Conservation (phyloP, 2,329 filamentous ascomycete genomes). For the Aspergillus japonicus region DNA sequence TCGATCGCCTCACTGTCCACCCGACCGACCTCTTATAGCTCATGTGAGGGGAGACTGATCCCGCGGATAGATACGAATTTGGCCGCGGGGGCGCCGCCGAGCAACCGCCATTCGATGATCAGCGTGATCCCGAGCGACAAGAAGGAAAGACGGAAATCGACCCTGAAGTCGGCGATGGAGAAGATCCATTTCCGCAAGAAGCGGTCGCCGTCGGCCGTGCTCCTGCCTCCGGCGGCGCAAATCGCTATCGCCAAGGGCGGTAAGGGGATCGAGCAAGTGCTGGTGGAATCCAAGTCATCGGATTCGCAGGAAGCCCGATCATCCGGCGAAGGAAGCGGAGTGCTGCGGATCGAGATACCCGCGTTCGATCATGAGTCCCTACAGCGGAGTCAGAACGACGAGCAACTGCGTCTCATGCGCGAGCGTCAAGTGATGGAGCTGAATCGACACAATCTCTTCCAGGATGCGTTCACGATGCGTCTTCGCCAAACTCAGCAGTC, state of each 20-base stretch:
- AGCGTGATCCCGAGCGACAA: conserved; percentile 30
- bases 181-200: conserved; percentile 39
- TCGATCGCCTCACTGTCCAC: conserved; percentile 42
- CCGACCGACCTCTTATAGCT: conserved; percentile 41
- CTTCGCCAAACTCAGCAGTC: conserved; percentile 32
- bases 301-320: conserved; percentile 7
- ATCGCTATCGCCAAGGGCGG: conserved; percentile 28
- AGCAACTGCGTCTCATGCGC: conserved; percentile 31
- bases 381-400: conserved; percentile 35
- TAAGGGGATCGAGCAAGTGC: conserved; percentile 36
- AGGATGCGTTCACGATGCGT: conserved; percentile 30
- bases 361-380: conserved; percentile 36
- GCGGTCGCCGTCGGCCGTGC: conserved; percentile 29
- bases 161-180: conserved; percentile 36
- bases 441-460: conserved; percentile 35
- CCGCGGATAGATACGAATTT: conserved; percentile 17
- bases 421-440: conserved; percentile 32
- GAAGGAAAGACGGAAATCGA: conserved; percentile 32
- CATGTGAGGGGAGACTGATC: conserved; percentile 31
- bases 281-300: conserved; percentile 25
- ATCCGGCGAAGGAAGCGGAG: conserved; percentile 18
- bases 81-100: conserved; percentile 16
- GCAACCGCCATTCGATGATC: conserved; percentile 27
- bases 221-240: conserved; percentile 30
- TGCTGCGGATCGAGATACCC: conserved; percentile 33